Percentiles rank a stretch among this genome's conserved stretches.
These are phyloP conservation scores for Neospermospora avenae DNA, from an alignment of 2,329 filamentous ascomycete genomes.

Conservation along the genomic window DNA sequence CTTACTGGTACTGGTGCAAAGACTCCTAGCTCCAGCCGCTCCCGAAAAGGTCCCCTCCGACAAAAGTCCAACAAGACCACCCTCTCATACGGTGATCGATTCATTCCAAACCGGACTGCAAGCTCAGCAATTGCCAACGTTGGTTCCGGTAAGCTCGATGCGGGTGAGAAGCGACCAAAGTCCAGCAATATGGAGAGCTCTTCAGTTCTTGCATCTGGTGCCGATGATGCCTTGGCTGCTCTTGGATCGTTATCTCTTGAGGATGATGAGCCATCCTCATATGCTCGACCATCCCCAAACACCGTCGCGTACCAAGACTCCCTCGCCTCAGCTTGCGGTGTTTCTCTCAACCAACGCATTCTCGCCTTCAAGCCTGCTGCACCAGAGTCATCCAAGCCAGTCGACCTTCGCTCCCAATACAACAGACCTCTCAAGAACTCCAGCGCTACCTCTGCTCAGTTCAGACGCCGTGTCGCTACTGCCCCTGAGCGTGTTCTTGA, in stretches of 20 bases:
- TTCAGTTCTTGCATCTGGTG: constrained; percentile 64
- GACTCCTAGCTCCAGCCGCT: constrained; percentile 55
- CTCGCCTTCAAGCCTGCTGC: constrained; percentile 97
- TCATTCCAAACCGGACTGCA: constrained; percentile 89
- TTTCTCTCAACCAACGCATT: constrained; percentile 91
- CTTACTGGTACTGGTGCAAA: constrained; percentile 79
- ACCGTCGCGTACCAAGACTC: constrained; percentile 90
- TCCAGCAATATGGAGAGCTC: constrained; percentile 69
- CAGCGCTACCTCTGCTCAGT: constrained; percentile 73
- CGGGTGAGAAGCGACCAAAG: constrained; percentile 68
- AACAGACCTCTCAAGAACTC: constrained; percentile 88
- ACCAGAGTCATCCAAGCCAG: constrained; percentile 97
- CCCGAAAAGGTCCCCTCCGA: constrained; percentile 51
- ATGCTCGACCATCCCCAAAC: constrained; percentile 80
- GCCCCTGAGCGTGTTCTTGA: constrained; percentile 95
- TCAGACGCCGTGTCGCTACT: constrained; percentile 87
- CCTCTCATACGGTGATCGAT: constrained; percentile 80
- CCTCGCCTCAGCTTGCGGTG: constrained; percentile 84
- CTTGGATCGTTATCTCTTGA: constrained; percentile 78
- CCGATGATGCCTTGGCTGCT: constrained; percentile 74
- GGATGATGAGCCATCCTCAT: constrained; percentile 63
- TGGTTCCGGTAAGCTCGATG: constrained; percentile 79
- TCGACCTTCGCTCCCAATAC: constrained; percentile 96
- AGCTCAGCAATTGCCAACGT: constrained; percentile 84
- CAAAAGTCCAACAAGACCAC: constrained; percentile 70